A percentile compares a stretch with the other conserved stretches of the same genome.
phyloP scores from a whole-genome alignment of 23 red algal species.

The Porphyridium purpureum region DNA sequence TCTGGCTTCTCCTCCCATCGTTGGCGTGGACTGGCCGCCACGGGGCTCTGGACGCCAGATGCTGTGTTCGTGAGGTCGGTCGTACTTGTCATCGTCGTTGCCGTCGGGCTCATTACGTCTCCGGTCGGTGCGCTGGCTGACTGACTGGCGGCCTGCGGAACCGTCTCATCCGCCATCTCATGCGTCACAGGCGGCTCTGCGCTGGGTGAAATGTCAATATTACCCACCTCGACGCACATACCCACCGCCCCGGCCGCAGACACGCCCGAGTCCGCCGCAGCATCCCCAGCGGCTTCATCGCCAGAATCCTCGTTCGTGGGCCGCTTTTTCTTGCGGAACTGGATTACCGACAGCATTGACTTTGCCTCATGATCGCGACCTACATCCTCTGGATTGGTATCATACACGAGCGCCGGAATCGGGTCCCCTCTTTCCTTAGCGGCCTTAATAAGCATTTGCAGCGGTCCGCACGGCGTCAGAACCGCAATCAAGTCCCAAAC shows the following conservation, averaged over 20 bases:
- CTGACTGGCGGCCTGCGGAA: too few relatives aligned
- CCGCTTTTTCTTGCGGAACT: neutral
- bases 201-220: too few relatives aligned
- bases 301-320: neutral
- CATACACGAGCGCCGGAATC: constrained; percentile 72
- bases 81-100: too few relatives aligned
- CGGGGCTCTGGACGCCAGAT: too few relatives aligned
- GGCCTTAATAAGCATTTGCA: constrained; percentile 31
- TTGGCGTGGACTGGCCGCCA: too few relatives aligned
- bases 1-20: too few relatives aligned
- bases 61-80: too few relatives aligned
- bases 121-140: too few relatives aligned
- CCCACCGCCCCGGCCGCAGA: neutral
- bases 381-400: constrained; percentile 47
- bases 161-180: too few relatives aligned
- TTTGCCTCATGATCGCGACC: constrained; percentile 19
- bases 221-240: neutral
- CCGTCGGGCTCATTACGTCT: too few relatives aligned
- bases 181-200: too few relatives aligned
- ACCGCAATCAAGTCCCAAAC: constrained; percentile 83
- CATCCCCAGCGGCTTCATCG: neutral
- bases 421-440: constrained; percentile 23
- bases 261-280: neutral
- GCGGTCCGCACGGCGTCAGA: constrained; percentile 33
- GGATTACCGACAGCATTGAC: neutral